A percentile compares a stretch with the other conserved stretches of the same genome.
These are phyloP conservation scores for Citrullus amarus DNA, from an alignment of 306 rosid species.

Conservation along the genomic window DNA sequence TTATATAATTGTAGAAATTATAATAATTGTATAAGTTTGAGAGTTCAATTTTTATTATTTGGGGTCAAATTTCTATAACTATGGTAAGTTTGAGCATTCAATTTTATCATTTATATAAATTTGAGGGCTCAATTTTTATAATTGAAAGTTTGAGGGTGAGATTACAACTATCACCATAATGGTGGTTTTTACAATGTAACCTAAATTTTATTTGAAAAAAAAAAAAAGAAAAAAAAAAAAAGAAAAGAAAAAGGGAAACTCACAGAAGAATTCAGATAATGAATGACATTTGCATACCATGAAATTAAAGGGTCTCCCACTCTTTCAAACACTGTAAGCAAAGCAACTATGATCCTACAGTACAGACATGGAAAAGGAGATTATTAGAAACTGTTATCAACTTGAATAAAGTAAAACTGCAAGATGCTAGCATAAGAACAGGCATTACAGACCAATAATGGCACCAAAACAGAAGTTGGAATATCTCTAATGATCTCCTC, in stretches of 20 bases:
- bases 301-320: slow-evolving; percentile 22
- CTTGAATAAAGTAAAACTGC: neutral
- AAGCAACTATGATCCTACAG: slow-evolving; percentile 22
- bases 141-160: no score
- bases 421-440: neutral
- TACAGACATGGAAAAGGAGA: neutral
- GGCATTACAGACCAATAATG: slow-evolving; percentile 20
- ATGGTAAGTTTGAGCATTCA: no score
- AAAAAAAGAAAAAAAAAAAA: neutral
- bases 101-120: no score
- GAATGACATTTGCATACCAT: slow-evolving; percentile 17
- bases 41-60: no score
- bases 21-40: no score
- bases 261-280: neutral
- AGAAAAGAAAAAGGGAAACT: neutral
- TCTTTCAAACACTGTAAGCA: slow-evolving; percentile 25
- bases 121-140: no score
- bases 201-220: neutral
- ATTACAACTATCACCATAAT: no score
- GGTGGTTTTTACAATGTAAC: no score
- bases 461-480: slow-evolving; percentile 28
- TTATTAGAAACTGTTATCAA: neutral
- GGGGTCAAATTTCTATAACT: no score
- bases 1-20: no score
- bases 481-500: slow-evolving; percentile 16